phyloP scores from a whole-genome alignment of 139 green algal genomes.

The Desmodesmus armatus region DNA sequence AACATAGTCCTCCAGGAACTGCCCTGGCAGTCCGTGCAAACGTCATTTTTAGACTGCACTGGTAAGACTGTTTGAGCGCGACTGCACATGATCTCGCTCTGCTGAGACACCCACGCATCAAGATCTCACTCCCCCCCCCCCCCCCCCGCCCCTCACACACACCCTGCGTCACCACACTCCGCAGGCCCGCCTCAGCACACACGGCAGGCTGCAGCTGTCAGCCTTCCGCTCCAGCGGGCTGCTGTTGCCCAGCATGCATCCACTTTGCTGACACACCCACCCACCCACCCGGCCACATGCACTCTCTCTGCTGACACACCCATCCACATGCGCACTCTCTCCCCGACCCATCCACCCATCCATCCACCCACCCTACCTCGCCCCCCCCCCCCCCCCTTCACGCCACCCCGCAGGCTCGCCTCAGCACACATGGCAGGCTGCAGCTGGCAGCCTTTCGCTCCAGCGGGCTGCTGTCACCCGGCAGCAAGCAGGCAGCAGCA shows the following conservation, averaged over 20 bases:
- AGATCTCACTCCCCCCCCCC: not conserved
- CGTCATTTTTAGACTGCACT: too few species aligned
- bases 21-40: too few species aligned
- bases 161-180: not conserved
- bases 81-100: not conserved
- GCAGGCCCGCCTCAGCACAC: not conserved
- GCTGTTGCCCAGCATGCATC: too few species aligned
- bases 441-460: conserved; percentile 36
- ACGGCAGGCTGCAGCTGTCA: conserved; percentile 28
- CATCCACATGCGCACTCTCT: not conserved
- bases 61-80: too few species aligned
- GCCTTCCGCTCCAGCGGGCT: conserved; percentile 20
- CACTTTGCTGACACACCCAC: not conserved
- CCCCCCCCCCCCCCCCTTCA: not conserved
- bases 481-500: conserved; percentile 24
- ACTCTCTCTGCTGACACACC: not conserved
- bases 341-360: not conserved
- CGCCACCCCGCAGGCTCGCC: not conserved
- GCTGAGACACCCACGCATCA: not conserved
- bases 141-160: not conserved
- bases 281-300: not conserved
- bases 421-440: not conserved
- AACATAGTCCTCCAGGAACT: too few species aligned
- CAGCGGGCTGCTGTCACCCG: conserved; percentile 9
- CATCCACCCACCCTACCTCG: not conserved